These are phyloP conservation scores for Aspergillus melleus DNA, from an alignment of 2,329 filamentous ascomycete genomes.

Conservation along the genomic window DNA sequence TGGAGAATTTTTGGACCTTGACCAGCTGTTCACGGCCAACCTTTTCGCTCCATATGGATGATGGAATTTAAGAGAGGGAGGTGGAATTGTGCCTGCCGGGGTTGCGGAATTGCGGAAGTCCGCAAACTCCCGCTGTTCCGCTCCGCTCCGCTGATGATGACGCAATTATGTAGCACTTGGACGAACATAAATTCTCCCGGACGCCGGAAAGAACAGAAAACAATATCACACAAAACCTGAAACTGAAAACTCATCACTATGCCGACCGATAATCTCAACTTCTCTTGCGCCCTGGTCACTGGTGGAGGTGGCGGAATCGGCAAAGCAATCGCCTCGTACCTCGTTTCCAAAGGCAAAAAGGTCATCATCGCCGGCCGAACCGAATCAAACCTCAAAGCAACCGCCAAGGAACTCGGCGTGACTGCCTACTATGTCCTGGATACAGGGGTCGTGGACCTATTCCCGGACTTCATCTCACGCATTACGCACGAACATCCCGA, in stretches of 20 bases:
- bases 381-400: background rate
- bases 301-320: conserved; percentile 30
- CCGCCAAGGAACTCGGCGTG: too few species aligned
- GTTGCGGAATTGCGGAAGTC: background rate
- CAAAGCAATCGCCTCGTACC: conserved; percentile 23
- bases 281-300: conserved; percentile 43
- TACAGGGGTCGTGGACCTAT: too few species aligned
- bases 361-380: conserved; percentile 21
- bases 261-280: conserved; percentile 15
- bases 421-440: too few species aligned
- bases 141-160: background rate
- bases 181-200: background rate
- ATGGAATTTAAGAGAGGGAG: background rate
- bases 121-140: too few species aligned
- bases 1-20: background rate
- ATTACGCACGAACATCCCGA: too few species aligned
- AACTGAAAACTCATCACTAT: background rate
- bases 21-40: background rate
- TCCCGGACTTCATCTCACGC: too few species aligned
- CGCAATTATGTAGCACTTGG: background rate
- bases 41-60: background rate
- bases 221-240: too few species aligned
- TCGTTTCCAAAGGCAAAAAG: conserved; percentile 25
- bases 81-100: background rate
- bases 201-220: background rate